Evolutionary conservation across 306 rosid species (phyloP).

Genomic region (Alnus rubra): DNA sequence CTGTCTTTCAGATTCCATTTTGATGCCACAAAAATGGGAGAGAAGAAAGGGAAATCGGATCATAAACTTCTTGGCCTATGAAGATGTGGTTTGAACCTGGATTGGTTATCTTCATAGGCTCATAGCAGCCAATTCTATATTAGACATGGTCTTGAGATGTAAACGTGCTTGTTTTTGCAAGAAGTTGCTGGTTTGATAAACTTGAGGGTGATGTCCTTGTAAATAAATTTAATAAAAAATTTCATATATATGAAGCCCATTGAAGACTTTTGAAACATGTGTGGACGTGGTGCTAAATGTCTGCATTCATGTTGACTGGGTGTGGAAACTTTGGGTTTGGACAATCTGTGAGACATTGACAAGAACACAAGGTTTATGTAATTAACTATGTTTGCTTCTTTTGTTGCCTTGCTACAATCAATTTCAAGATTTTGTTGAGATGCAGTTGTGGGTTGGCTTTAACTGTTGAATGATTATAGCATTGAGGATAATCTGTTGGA

Average conservation of each 20-base stretch:
- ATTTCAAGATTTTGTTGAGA: neutral
- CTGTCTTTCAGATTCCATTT: neutral
- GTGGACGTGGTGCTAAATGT: neutral
- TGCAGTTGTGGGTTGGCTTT: neutral
- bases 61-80: neutral
- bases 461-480: neutral
- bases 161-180: neutral
- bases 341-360: neutral
- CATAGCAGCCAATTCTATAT: neutral
- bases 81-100: neutral
- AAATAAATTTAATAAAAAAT: neutral
- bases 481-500: neutral
- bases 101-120: neutral
- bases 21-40: neutral
- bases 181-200: neutral
- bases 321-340: neutral
- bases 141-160: neutral
- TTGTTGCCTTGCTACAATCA: slow-evolving; percentile 5
- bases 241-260: neutral
- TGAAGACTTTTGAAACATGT: neutral
- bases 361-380: neutral
- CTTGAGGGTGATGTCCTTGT: neutral
- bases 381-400: neutral
- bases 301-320: neutral
- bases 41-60: neutral